Conservation (phyloP, 805 yeast genomes). For the Metschnikowia reukaufii region DNA sequence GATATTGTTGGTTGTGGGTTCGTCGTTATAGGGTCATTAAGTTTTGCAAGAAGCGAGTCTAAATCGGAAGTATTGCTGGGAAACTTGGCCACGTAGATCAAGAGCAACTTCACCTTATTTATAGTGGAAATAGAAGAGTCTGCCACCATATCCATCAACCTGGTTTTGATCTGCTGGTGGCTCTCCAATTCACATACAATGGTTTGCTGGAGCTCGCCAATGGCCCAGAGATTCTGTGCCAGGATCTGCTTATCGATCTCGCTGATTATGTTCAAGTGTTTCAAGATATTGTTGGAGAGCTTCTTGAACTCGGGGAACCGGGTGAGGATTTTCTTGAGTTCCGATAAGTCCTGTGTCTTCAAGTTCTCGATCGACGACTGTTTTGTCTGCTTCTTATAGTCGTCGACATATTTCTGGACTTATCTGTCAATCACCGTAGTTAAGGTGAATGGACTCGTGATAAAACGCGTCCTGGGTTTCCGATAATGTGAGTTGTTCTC, state of each 20-base stretch:
- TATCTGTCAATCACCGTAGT: conserved; percentile 94
- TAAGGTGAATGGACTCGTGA: conserved; percentile 76
- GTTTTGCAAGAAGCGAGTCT: conserved; percentile 24
- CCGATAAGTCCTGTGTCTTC: conserved; percentile 67
- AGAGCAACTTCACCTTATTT: conserved; percentile 68
- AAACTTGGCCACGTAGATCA: conserved; percentile 73
- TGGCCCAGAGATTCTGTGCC: conserved; percentile 66
- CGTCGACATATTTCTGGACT: conserved; percentile 77
- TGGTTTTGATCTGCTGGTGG: conserved; percentile 44
- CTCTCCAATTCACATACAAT: conserved; percentile 56
- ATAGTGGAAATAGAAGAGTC: conserved; percentile 44
- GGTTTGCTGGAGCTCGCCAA: conserved; percentile 88
- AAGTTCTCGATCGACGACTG: conserved; percentile 58
- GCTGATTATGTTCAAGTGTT: conserved; percentile 86
- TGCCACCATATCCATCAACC: conserved; percentile 54
- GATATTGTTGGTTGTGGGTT: conserved; percentile 33
- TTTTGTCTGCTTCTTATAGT: conserved; percentile 78
- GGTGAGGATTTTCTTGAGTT: conserved; percentile 87
- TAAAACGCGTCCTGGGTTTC: conserved; percentile 74
- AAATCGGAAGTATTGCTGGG: conserved; percentile 41
- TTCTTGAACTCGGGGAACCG: conserved; percentile 93
- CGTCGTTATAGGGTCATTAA: conserved; percentile 31
- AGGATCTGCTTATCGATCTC: conserved; percentile 80
- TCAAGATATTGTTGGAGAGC: conserved; percentile 81
- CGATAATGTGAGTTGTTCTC: conserved; percentile 48